Evolutionary conservation across 352 stramenopile genomes (phyloP).

Genomic region (Aphanomyces invadans): DNA sequence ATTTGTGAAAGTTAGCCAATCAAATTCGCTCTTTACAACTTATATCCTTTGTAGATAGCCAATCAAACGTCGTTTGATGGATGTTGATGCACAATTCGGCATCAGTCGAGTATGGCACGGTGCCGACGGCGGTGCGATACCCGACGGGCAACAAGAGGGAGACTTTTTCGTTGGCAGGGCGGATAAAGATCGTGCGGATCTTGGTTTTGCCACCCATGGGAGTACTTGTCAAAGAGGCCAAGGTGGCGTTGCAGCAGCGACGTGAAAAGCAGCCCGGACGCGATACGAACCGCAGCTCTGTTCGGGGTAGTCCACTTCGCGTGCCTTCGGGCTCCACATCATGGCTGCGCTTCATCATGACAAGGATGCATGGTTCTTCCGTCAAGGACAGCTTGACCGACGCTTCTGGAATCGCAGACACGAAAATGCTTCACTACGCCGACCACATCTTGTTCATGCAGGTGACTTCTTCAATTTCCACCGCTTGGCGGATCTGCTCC

Average conservation of each 20-base stretch:
- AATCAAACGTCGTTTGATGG: not conserved
- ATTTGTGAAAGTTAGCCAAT: too few species aligned
- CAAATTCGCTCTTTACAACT: too few species aligned
- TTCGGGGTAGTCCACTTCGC: slow-evolving; percentile 16
- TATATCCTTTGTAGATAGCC: not conserved
- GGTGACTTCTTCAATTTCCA: slow-evolving; percentile 23
- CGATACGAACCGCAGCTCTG: slow-evolving; percentile 15
- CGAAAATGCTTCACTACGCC: not conserved
- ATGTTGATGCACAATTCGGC: slow-evolving; percentile 9
- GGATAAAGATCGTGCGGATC: slow-evolving; percentile 8
- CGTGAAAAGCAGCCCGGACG: slow-evolving; percentile 18
- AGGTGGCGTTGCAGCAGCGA: slow-evolving; percentile 13
- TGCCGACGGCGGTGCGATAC: not conserved
- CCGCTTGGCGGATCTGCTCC: not conserved
- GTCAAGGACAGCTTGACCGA: slow-evolving; percentile 22
- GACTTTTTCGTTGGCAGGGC: slow-evolving; percentile 14
- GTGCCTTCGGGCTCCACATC: not conserved
- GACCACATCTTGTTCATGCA: slow-evolving; percentile 20
- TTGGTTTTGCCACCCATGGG: slow-evolving; percentile 19
- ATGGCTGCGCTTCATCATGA: slow-evolving; percentile 17
- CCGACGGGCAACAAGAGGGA: slow-evolving; percentile 22
- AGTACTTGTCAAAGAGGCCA: slow-evolving; percentile 16
- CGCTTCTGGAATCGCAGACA: slow-evolving; percentile 6
- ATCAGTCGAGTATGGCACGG: slow-evolving; percentile 6
- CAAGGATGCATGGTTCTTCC: slow-evolving; percentile 14